A percentile compares a stretch with the other conserved stretches of the same genome.
phyloP scores from a whole-genome alignment of 148 eudicot species.

The Fagopyrum homotropicum region DNA sequence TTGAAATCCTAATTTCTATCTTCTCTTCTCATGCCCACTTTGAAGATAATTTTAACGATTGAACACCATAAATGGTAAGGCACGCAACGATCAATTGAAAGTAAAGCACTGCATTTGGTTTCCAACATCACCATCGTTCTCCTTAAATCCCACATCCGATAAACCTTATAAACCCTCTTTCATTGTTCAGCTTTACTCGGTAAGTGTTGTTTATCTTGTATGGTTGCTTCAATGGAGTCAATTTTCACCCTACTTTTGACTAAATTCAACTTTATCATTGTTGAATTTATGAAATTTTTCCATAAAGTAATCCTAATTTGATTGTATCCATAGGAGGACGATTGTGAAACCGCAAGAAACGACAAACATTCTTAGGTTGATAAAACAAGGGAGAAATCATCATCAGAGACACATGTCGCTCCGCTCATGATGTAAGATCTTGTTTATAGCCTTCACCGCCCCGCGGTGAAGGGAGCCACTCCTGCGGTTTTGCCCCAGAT shows the following conservation, averaged over 20 bases:
- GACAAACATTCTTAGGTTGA: no score
- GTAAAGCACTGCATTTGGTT: conserved; percentile 67
- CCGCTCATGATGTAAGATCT: no score
- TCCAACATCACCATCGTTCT: conserved; percentile 73
- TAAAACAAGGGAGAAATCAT: no score
- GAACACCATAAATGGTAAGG: conserved; percentile 26
- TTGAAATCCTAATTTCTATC: background rate
- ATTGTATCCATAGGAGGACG: conserved; percentile 36
- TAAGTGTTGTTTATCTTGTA: conserved; percentile 10
- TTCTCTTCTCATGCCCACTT: background rate
- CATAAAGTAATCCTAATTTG: background rate
- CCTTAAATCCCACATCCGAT: conserved; percentile 73
- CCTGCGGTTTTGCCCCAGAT: no score
- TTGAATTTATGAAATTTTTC: background rate
- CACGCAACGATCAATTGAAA: conserved; percentile 43
- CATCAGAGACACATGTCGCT: no score
- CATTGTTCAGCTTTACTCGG: conserved; percentile 20
- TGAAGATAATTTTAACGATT: background rate
- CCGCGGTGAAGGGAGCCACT: no score
- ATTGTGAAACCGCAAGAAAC: conserved; percentile 25
- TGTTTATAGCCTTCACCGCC: no score
- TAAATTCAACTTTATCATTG: background rate
- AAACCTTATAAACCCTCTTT: conserved; percentile 40
- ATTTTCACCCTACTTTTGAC: background rate
- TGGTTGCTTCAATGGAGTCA: background rate